Base-by-base conservation (phyloP, 371 early-diverging fungal species). In the Mortierella sp. region DNA sequence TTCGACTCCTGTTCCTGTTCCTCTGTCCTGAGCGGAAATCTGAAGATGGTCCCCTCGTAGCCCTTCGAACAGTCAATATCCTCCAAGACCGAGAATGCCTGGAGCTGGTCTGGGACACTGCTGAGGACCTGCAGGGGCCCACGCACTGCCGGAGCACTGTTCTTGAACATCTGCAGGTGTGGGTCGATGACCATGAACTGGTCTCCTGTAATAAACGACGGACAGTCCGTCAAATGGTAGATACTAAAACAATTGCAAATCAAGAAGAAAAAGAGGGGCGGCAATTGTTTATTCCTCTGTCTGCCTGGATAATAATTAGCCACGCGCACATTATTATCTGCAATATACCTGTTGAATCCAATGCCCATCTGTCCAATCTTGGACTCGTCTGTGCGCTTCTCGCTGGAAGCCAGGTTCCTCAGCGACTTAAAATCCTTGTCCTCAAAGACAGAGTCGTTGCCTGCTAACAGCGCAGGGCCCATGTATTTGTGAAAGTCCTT, bases 291-390 rank as follows among this genome's bases (percentile, higher is more conserved):
- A n/a, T n/a, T n/a, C n/a, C n/a, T n/a, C n/a, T n/a, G n/a, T n/a
- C n/a, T n/a, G n/a, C n/a, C n/a, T n/a, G n/a, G 26, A 61, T 14
- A 48, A 5, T 21, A 61, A n/a, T 14, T n/a, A 2, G 13, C 21
- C 51, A 64, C 28, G 31, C 43, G 53, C 14, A 26, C 21, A 43
- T 5, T 37, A 19, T 10, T 13, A 26, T 0, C 2, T 2, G 14
- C 13, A 48, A 21, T 9, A 34, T 61, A 78, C 82, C 82, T 82
- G 71, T 82, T 82, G 64, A 82, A 82, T 8, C 82, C 82, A 3
- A 85, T 80, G 8, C 88, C 87, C 77, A 84, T 77, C 57, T 86
- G 83, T 24, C 86, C 88, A 67, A 88, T 88, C 55, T 75, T 83
- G 51, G 78, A 67, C 31, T 64, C 79, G 40, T 79, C 88, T 5